phyloP scores from a whole-genome alignment of 1,139 yeast species.

The Spathaspora sp. region DNA sequence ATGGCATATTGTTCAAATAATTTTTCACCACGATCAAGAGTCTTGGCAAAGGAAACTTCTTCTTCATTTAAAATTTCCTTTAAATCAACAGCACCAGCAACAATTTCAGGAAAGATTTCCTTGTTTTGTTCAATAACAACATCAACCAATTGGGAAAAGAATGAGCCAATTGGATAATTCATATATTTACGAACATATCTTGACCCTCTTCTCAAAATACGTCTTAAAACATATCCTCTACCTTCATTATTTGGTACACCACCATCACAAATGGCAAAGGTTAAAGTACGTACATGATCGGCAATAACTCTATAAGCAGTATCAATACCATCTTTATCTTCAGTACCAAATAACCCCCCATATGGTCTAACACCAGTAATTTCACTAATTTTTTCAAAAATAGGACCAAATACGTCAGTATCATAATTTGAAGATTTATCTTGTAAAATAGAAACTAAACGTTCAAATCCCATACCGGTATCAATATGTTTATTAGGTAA shows the following conservation, averaged over 20 bases:
- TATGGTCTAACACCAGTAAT: constrained; percentile 91
- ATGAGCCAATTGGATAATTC: constrained; percentile 92
- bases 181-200: constrained; percentile 95
- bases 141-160: constrained; percentile 90
- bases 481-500: constrained; percentile 95
- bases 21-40: constrained; percentile 97
- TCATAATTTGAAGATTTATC: constrained; percentile 90
- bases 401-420: constrained; percentile 92
- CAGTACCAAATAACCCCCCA: constrained; percentile 88
- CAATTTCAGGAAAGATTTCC: constrained; percentile 89
- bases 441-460: constrained; percentile 92
- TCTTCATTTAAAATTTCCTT: constrained; percentile 94
- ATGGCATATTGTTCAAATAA: constrained; percentile 90
- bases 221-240: constrained; percentile 95
- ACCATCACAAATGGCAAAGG: constrained; percentile 96
- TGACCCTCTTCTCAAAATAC: constrained; percentile 96
- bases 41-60: constrained; percentile 90
- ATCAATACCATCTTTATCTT: constrained; percentile 91
- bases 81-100: constrained; percentile 67
- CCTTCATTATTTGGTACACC: constrained; percentile 99
- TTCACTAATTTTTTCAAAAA: constrained; percentile 82
- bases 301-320: constrained; percentile 98
- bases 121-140: constrained; percentile 86
- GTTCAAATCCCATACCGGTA: constrained; percentile 98
- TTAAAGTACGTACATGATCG: constrained; percentile 95